Base-by-base conservation (phyloP, 2,329 filamentous ascomycete species). In the Penicillium sp. region DNA sequence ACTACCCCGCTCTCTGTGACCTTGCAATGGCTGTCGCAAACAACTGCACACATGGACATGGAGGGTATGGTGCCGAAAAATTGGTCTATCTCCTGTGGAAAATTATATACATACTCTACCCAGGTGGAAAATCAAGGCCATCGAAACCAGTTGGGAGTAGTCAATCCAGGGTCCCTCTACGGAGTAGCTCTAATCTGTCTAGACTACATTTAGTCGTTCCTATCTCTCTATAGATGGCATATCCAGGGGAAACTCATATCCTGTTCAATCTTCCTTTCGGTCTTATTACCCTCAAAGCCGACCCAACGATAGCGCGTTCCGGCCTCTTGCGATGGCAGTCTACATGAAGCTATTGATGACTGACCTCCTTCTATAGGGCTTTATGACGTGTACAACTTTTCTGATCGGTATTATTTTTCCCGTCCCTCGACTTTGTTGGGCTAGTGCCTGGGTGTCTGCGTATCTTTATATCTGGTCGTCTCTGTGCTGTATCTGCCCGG, bases 1-100 rank as follows among this genome's bases (percentile, higher is more conserved):
- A 99, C 77, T 99, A 99, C 72, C 94, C 94, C 94, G 7, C 96
- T 97, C 77, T 99, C 99, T 71, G 94, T 93, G 64, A 92, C 89
- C 72, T 97, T 97, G 77, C 94, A 99, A 81, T 97, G 91, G 91
- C 73, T 86, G 67, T 94, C 93, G 46, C 89, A 94, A 67, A 79
- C 86, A 54, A 94, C 92, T 25, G 83, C 84, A 89, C 84, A 89
- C 70, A 82, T 85, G 59, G 92, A 97, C 70, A 85, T 89, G 22
- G 84, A 81, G 55, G 94, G 97, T 88, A 80, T 97, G 52, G 81
- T 86, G 59, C 80, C 97, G 52, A 84, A 88, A 69, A 92, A 92
- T 69, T 97, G 56, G 84, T 84, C 59, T 92, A 97, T 74, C 88
- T 89, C 70, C 96, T 89, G 75, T 96, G 92, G 91, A 85, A 92